These are phyloP conservation scores for Hamamelis virginiana DNA, from an alignment of 164 flowering plant species.

Conservation along the genomic window DNA sequence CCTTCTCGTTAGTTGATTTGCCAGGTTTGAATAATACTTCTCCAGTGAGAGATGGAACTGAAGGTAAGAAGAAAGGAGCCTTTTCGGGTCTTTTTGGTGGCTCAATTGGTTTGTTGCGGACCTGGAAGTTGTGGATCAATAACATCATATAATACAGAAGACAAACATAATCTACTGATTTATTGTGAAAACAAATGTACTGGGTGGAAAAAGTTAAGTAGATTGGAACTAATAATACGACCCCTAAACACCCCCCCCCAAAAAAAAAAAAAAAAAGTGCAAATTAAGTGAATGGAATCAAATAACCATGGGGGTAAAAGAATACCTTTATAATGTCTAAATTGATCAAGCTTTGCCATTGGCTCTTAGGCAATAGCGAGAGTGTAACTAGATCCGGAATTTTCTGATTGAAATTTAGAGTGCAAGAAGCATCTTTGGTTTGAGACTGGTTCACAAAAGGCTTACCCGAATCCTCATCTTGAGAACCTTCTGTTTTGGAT, in stretches of 20 bases:
- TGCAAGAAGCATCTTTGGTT: slow-evolving; percentile 11
- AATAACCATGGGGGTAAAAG: not conserved
- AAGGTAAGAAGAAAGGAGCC: slow-evolving; percentile 94
- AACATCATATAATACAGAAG: not conserved
- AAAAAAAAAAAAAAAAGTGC: not conserved
- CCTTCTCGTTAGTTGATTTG: slow-evolving; percentile 30
- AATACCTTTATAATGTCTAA: slow-evolving; percentile 86
- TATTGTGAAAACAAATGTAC: not conserved
- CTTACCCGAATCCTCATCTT: slow-evolving; percentile 31
- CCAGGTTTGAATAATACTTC: slow-evolving; percentile 68
- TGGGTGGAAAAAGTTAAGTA: not conserved
- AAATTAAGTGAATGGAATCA: not conserved
- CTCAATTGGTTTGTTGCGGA: slow-evolving; percentile 88
- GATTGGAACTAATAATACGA: not conserved
- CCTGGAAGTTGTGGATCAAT: slow-evolving; percentile 36
- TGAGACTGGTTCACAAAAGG: slow-evolving; percentile 15
- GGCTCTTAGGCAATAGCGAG: slow-evolving; percentile 90
- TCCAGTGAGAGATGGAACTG: slow-evolving; percentile 83
- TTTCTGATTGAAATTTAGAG: slow-evolving; percentile 29
- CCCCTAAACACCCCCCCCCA: too few relatives aligned
- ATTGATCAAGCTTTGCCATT: slow-evolving; percentile 94
- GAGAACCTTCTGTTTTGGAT: slow-evolving; percentile 44
- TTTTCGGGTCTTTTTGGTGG: slow-evolving; percentile 96
- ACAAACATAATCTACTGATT: not conserved
- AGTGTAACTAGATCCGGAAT: slow-evolving; percentile 95